Percentiles rank a stretch among this genome's conserved stretches.
Conservation (phyloP, 768 basidiomycete genomes). For the Podaxis carcinomalis region DNA sequence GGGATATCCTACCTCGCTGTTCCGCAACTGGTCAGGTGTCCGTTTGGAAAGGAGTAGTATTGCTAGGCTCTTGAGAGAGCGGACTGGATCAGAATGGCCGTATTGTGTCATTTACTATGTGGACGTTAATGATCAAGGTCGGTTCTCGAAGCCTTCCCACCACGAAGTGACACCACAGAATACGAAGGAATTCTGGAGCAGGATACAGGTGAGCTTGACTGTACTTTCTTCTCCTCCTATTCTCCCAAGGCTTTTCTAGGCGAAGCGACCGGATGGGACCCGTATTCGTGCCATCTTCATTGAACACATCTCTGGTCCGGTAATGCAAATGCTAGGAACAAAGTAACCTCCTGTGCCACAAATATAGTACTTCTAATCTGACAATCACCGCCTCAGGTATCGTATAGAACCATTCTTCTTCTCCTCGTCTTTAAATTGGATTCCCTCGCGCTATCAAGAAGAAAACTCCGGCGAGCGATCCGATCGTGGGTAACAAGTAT, state of each 20-base stretch:
- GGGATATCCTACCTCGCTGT: constrained; percentile 33
- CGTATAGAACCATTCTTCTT: constrained; percentile 60
- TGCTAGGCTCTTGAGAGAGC: constrained; percentile 11
- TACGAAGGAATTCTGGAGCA: constrained; percentile 28
- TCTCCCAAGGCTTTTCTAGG: background rate
- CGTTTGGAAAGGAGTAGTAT: constrained; percentile 35
- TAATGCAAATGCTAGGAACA: constrained; percentile 53
- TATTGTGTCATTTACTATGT: constrained; percentile 31
- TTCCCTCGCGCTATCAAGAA: constrained; percentile 59
- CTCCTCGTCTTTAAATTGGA: constrained; percentile 57
- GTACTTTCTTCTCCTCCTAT: background rate
- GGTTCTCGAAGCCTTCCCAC: constrained; percentile 26
- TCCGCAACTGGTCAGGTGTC: constrained; percentile 47
- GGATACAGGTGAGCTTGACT: constrained; percentile 13
- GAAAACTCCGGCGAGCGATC: constrained; percentile 29
- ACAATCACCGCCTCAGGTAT: constrained; percentile 29
- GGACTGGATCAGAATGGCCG: constrained; percentile 17
- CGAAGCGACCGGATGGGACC: constrained; percentile 11
- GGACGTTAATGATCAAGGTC: constrained; percentile 31
- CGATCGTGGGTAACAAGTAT: constrained; percentile 37
- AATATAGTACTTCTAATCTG: background rate
- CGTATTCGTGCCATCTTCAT: constrained; percentile 50
- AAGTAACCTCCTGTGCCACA: constrained; percentile 25
- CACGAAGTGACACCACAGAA: constrained; percentile 8
- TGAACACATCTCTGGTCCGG: constrained; percentile 42